phyloP scores from a whole-genome alignment of 2,329 filamentous ascomycete genomes.

The Curvularia sp. region DNA sequence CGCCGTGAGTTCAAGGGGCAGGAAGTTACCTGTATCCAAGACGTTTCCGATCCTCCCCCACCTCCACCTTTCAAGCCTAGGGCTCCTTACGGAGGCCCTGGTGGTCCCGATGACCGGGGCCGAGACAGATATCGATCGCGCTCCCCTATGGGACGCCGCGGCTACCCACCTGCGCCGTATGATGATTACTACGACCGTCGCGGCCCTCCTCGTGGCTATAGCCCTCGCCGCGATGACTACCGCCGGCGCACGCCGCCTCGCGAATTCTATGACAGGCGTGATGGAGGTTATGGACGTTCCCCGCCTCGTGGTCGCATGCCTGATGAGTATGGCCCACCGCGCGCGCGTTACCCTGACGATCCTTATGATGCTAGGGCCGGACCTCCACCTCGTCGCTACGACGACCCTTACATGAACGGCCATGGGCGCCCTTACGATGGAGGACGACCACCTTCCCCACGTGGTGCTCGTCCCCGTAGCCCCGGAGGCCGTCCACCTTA shows the following conservation, averaged over 20 bases:
- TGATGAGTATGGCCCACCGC: slow-evolving; percentile 75
- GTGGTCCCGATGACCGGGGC: slow-evolving; percentile 68
- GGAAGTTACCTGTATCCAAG: slow-evolving; percentile 82
- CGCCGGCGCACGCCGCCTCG: slow-evolving; percentile 80
- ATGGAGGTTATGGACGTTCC: slow-evolving; percentile 64
- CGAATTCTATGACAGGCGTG: slow-evolving; percentile 84
- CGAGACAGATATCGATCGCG: slow-evolving; percentile 81
- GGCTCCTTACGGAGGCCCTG: slow-evolving; percentile 45
- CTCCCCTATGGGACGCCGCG: slow-evolving; percentile 71
- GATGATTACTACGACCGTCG: slow-evolving; percentile 81
- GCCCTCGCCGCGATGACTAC: slow-evolving; percentile 84
- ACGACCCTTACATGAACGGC: slow-evolving; percentile 67
- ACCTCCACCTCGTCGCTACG: slow-evolving; percentile 63
- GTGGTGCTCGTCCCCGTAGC: slow-evolving; percentile 51
- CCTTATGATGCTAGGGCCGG: slow-evolving; percentile 68
- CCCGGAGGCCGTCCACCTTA: slow-evolving; percentile 69
- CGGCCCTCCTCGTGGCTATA: slow-evolving; percentile 81
- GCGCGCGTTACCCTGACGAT: slow-evolving; percentile 73
- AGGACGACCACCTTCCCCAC: slow-evolving; percentile 55
- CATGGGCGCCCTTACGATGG: slow-evolving; percentile 63
- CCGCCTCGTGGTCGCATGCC: slow-evolving; percentile 74
- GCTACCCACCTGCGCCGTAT: slow-evolving; percentile 65
- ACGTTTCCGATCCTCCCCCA: slow-evolving; percentile 66
- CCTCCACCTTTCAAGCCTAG: slow-evolving; percentile 48
- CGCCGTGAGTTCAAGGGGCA: slow-evolving; percentile 91